Base-by-base conservation (phyloP, 768 basidiomycete species). In the Calvatia gigantea region DNA sequence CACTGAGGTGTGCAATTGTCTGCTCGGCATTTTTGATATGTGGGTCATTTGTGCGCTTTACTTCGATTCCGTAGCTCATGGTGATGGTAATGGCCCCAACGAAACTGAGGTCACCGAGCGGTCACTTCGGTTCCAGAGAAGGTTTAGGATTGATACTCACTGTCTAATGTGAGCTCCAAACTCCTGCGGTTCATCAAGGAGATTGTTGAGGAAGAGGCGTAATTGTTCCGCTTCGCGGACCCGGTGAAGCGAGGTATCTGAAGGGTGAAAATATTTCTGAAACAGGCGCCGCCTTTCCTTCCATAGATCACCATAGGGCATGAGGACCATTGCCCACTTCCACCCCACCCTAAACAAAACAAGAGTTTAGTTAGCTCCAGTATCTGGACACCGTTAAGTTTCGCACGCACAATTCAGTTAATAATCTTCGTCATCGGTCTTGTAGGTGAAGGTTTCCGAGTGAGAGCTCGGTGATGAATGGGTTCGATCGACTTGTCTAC, bases 121-220 rank as follows among this genome's bases (percentile, higher is more conserved):
- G 33, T 19, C 23, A 12, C 21, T 32, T 43, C 14, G 4, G 8
- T 17, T 29, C n/a, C 9, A 9, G 9, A 19, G 1, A 5, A 41
- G 27, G n/a, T 39, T 50, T 8, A 49, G 11, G 1, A 47, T 15
- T 8, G 33, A 21, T 1, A 59, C 62, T 27, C 62, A 72, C 67
- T 64, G 60, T 33, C 64, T 60, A 19, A 69, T 62, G 43, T 71
- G 66, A 41, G 58, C 47, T 42, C 53, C 51, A 35, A 68, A 64
- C 17, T 62, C 46, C 4, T 61, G 50, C 3, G 67, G 69, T 6
- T 59, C 58, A 2, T 57, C 46, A 17, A 68, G 49, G 8, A 72
- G 43, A 9, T 58, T 49, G 15, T 60, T 58, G 17, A 70, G 58
- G 29, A 73, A 65, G 25, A 47, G 56, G 7, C 53, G 61, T 2